Base-by-base conservation (phyloP, 2,329 filamentous ascomycete genomes). In the Neopestalotiopsis sp. region DNA sequence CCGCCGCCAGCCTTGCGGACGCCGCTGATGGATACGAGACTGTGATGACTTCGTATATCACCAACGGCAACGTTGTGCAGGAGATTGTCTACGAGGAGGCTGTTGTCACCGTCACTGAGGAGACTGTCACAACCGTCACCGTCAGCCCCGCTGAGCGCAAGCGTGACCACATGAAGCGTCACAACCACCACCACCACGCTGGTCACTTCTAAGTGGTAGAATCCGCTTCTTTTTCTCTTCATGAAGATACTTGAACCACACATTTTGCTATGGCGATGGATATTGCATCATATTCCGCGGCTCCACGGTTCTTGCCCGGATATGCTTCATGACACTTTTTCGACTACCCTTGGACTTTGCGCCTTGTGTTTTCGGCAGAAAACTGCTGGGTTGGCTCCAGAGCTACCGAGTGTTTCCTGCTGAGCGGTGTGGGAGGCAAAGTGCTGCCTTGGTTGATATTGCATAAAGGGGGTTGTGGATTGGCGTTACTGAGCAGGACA, bases 21-120 rank as follows among this genome's bases (percentile, higher is more conserved):
- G 59, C 59, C 32, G 78, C 79, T 56, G 75, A 78, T 6, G 75
- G 76, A 17, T 81, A 82, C 69, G 74, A 79, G 67, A 79, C 83
- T 72, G 76, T 82, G 70, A 87, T 85, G 76, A 91, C 88, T 5
- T 78, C 88, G 72, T 89, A 83, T 70, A 70, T 85, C 61, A 90
- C 88, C 20, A 79, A 80, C 9, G 84, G 83, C 65, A 81, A 82
- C 59, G 73, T 84, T 6, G 86, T 91, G 13, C 83, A 83, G 70
- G 85, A 90, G 79, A 83, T 91, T 28, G 77, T 89, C 13, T 88
- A 87, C 84, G 85, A 87, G 66, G 83, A 90, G 78, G 83, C 87
- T 61, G 74, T 84, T 4, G 83, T 89, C 34, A 88, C 85, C 65
- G 85, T 88, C 17, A 89, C 86, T 0, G 78, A 84, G 67, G 76